Conservation (phyloP, 805 yeast species). For the Cyberlindnera mississippiensis region DNA sequence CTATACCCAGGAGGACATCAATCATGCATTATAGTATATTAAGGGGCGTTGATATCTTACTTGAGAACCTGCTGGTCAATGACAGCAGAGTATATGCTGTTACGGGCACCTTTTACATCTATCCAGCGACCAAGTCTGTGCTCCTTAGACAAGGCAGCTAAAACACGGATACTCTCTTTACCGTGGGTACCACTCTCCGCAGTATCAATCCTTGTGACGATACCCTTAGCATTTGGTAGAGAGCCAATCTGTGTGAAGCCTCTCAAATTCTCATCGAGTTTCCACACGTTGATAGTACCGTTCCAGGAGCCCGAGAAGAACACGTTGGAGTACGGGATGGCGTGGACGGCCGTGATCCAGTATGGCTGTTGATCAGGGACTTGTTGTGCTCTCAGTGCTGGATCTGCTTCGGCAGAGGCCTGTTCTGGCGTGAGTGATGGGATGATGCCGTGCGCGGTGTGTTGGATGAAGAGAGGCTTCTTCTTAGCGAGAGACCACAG, state of each 20-base stretch:
- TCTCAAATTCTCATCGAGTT: constrained; percentile 59
- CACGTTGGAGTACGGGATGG: constrained; percentile 80
- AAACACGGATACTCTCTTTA: constrained; percentile 48
- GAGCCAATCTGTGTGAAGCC: constrained; percentile 54
- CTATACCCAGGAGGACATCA: not conserved
- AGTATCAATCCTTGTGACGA: constrained; percentile 59
- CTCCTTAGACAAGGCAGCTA: constrained; percentile 76
- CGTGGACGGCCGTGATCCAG: constrained; percentile 78
- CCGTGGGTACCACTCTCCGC: constrained; percentile 51
- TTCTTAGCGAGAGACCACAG: constrained; percentile 90
- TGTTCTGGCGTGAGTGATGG: constrained; percentile 46
- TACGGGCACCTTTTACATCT: constrained; percentile 61
- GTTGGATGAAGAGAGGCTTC: constrained; percentile 69
- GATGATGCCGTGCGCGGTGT: constrained; percentile 74
- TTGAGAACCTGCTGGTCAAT: constrained; percentile 37
- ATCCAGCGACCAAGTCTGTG: constrained; percentile 89
- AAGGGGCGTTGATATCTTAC: constrained; percentile 1
- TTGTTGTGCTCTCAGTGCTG: constrained; percentile 38
- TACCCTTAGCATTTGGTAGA: constrained; percentile 60
- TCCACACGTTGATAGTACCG: constrained; percentile 79
- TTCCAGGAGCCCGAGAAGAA: constrained; percentile 88
- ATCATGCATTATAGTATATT: not conserved
- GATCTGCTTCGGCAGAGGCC: constrained; percentile 48
- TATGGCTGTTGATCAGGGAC: constrained; percentile 76
- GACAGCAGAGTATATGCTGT: constrained; percentile 60